These are phyloP conservation scores for Teratosphaeria destructans DNA, from an alignment of 2,329 filamentous ascomycete genomes.

Conservation along the genomic window DNA sequence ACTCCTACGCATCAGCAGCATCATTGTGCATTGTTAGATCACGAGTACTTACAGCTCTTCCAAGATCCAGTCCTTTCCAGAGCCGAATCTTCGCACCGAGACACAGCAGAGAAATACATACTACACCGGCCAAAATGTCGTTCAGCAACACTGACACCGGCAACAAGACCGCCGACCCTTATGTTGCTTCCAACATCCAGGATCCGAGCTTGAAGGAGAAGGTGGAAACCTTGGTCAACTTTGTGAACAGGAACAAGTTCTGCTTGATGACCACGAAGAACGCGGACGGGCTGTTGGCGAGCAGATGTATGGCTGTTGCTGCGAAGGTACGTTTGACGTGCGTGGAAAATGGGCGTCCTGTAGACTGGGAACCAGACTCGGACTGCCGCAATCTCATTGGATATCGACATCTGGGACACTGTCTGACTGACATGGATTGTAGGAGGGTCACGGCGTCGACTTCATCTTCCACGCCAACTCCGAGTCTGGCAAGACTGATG, in stretches of 20 bases:
- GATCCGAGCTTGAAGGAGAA: conserved; percentile 64
- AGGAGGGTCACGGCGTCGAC: conserved; percentile 71
- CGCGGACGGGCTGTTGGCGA: conserved; percentile 56
- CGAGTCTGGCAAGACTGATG: conserved; percentile 77
- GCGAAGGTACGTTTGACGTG: conserved; percentile 47
- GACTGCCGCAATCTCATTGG: background rate
- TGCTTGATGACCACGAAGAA: conserved; percentile 80
- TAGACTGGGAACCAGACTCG: background rate
- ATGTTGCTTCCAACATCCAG: conserved; percentile 65
- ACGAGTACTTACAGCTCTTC: background rate
- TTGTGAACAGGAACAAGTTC: conserved; percentile 66
- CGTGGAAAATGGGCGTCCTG: background rate
- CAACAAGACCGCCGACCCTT: conserved; percentile 61
- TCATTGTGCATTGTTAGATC: background rate
- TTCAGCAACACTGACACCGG: conserved; percentile 53
- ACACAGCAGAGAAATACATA: background rate
- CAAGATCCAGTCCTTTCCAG: background rate
- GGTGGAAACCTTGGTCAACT: conserved; percentile 60
- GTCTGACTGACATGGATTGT: conserved; percentile 6
- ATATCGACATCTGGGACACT: background rate
- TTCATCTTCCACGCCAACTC: conserved; percentile 88
- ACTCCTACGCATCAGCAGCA: background rate
- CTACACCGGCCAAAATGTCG: conserved; percentile 24
- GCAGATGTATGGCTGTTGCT: conserved; percentile 77
- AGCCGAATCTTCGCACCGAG: background rate